Base-by-base conservation (phyloP, 352 stramenopile genomes). In the Pythium volutum region DNA sequence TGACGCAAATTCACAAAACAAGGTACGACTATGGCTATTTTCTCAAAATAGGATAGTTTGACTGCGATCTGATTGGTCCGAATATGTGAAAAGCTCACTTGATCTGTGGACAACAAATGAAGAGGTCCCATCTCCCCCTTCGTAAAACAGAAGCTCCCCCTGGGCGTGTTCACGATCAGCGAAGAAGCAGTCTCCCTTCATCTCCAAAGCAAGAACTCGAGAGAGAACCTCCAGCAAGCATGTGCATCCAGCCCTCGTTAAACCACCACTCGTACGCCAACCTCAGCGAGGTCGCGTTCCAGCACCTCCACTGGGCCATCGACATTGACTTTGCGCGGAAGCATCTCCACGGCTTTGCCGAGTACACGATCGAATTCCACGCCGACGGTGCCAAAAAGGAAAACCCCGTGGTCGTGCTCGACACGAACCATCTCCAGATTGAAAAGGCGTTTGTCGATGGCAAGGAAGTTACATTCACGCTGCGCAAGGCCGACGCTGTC, bases 241-340 rank as follows among this genome's bases (percentile, higher is more conserved):
- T 69, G 62, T 69, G 62, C 55, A 48, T 38, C 49, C 49, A 48
- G 26, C 49, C 55, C 45, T 42, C 56, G 36, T 20, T 70, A 18
- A 33, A 31, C 42, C 72, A 84, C 66, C 81, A 91, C 66, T 97
- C 90, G 56, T 93, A 88, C 54, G 81, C 88, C 23, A 97, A 97
- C 71, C 78, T 96, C 38, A 42, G 89, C 42, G 75, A 96, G 49
- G 80, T 91, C 22, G 73, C 70, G 29, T 88, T 93, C 58, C 81
- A 78, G 52, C 89, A 98, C 67, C 67, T 98, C n/a, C 70, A 95
- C 59, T 97, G 91, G 88, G 70, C 81, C 50, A 53, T 93, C 26
- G 64, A 72, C 15, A 69, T 98, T 25, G 88, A 98, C 69, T 98
- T 98, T 74, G 61, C 70, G 36, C 55, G 58, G 7, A 61, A 84